Conservation (phyloP, 768 basidiomycete species). For the Phlebiopsis gigantea region DNA sequence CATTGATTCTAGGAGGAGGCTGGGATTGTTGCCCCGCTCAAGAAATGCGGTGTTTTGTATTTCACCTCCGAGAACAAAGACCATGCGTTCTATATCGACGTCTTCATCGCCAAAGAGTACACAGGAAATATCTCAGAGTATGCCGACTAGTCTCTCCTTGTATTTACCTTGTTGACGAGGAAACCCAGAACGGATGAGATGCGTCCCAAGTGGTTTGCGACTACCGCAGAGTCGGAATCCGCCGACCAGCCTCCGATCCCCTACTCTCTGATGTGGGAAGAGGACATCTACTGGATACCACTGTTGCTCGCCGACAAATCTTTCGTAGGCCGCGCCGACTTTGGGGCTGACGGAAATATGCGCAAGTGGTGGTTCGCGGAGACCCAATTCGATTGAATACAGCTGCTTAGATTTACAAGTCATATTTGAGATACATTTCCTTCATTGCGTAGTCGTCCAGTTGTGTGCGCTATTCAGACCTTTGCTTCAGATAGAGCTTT, state of each 20-base stretch:
- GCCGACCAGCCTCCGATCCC: slow-evolving; percentile 42
- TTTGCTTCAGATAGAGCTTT: slow-evolving; percentile 24
- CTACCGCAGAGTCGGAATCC: slow-evolving; percentile 17
- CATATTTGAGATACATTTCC: not conserved
- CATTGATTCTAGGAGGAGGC: slow-evolving; percentile 65
- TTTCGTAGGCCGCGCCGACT: slow-evolving; percentile 49
- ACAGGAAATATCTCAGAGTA: slow-evolving; percentile 64
- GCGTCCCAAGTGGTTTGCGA: slow-evolving; percentile 75
- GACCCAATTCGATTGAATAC: not conserved
- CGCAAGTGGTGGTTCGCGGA: slow-evolving; percentile 32
- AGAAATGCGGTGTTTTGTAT: slow-evolving; percentile 58
- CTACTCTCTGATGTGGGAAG: slow-evolving; percentile 56
- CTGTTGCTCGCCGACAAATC: slow-evolving; percentile 38
- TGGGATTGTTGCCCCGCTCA: slow-evolving; percentile 62
- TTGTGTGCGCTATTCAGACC: not conserved
- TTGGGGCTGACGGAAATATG: slow-evolving; percentile 24
- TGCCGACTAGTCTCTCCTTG: slow-evolving; percentile 19
- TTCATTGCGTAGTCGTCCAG: not conserved
- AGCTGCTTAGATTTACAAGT: not conserved
- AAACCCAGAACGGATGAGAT: slow-evolving; percentile 78
- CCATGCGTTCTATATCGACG: slow-evolving; percentile 65
- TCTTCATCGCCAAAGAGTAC: slow-evolving; percentile 63
- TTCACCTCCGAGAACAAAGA: slow-evolving; percentile 52
- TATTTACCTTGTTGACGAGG: not conserved
- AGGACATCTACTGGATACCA: slow-evolving; percentile 68